phyloP scores from a whole-genome alignment of 2,329 filamentous ascomycete species.

The Chrysosporium keratinophilum region DNA sequence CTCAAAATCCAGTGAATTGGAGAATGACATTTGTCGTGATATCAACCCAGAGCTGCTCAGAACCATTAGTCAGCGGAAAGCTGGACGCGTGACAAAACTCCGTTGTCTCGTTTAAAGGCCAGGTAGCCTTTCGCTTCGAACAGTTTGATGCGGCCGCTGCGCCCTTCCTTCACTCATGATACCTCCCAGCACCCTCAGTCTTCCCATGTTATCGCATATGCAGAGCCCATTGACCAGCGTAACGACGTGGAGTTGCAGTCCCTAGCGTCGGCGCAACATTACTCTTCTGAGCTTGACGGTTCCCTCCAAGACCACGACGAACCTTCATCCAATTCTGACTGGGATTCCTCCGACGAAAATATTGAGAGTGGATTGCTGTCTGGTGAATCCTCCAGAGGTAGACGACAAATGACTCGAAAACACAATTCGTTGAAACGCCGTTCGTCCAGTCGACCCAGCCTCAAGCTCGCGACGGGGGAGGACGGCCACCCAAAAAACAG shows the following conservation, averaged over 20 bases:
- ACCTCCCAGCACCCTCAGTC: neutral
- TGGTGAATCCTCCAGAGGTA: neutral
- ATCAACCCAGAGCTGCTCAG: neutral
- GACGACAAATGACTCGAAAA: slow-evolving; percentile 15
- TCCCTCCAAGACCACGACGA: neutral
- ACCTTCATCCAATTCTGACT: neutral
- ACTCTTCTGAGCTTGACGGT: neutral
- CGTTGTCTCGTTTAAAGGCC: slow-evolving; percentile 1
- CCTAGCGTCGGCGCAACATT: slow-evolving; percentile 7
- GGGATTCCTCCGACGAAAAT: neutral
- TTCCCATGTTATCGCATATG: slow-evolving; percentile 1
- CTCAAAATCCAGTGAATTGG: neutral
- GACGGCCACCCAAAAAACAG: slow-evolving; percentile 27
- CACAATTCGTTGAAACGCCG: slow-evolving; percentile 24
- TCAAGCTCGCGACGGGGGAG: slow-evolving; percentile 30
- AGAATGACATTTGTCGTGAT: neutral
- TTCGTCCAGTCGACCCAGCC: slow-evolving; percentile 27
- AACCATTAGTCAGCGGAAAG: slow-evolving; percentile 9
- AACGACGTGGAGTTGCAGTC: slow-evolving; percentile 7
- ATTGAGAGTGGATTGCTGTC: neutral
- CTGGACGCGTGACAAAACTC: neutral
- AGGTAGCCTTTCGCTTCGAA: slow-evolving; percentile 5
- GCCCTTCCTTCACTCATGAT: neutral
- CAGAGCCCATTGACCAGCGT: neutral
- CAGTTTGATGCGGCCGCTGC: neutral